Evolutionary conservation across 208 protist species (phyloP), one percentile per base, ranked within the genome.

Genomic region (Willaertia magna): DNA sequence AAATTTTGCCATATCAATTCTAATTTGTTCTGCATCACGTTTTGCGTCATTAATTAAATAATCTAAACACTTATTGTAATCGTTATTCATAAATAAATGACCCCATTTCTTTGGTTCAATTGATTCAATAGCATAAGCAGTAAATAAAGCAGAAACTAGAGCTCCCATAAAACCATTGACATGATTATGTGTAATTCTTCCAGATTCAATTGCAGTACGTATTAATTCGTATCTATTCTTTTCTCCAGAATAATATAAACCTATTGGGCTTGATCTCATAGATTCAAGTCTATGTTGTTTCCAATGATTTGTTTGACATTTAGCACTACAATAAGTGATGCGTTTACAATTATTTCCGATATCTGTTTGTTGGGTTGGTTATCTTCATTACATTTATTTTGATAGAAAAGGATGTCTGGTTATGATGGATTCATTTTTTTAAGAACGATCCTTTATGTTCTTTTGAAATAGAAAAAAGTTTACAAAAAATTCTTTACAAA

Each of bases 71-170:
- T 34, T 6, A 34, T 42, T 42, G 2, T 34, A n/a, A n/a, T 43
- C 22, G 7, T 51, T 30, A 30, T 43, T n/a, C 3, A 85, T 3
- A 9, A 85, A 59, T 1, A 47, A 11, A 44, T n/a, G 3, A 30
- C 81, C 81, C 81, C 81, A 85, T 47, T 48, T 1, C 22, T 4
- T 48, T 49, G 81, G 81, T 34, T 0, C 42, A 48, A 85, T 78
- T n/a, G 9, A 26, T 67, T 85, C 82, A 9, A 85, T 40, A n/a
- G 82, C 82, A 67, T 46, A 85, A 4, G 82, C 1, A 42, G 82
- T 85, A 47, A 85, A 85, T 20, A 42, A 9, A 78, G 82, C 82
- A 78, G n/a, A 43, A 12, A 85, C 82, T 22, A 85, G 26, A 49
- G 82, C 44, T 18, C 82, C 82, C 82, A 85, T 48, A 20, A 67